These are phyloP conservation scores for Phytophthora lateralis DNA, from an alignment of 352 stramenopile species.

Conservation along the genomic window DNA sequence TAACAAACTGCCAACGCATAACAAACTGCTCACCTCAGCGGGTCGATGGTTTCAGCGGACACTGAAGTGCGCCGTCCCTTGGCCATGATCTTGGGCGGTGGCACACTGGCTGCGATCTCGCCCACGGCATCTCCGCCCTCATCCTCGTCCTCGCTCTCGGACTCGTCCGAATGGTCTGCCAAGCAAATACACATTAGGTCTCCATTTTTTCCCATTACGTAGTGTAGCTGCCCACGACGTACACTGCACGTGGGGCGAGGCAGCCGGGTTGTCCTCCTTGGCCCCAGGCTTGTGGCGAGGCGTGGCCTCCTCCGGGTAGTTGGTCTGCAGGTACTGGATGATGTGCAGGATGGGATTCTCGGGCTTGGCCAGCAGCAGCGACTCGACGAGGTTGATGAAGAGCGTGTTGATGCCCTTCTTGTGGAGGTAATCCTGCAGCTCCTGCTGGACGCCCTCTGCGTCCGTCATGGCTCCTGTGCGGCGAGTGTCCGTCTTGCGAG, in stretches of 20 bases:
- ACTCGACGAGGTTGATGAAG: constrained; percentile 93
- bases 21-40: constrained; percentile 49
- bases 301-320: constrained; percentile 85
- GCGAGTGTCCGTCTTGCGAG: constrained; percentile 6
- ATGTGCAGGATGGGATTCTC: constrained; percentile 91
- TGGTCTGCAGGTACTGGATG: constrained; percentile 89
- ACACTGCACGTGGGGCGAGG: constrained; percentile 36
- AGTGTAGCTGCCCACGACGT: constrained; percentile 8
- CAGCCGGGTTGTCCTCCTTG: constrained; percentile 61
- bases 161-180: constrained; percentile 85
- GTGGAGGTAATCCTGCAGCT: constrained; percentile 92
- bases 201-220: neutral
- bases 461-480: constrained; percentile 64
- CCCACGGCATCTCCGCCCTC: constrained; percentile 79
- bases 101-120: constrained; percentile 75
- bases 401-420: constrained; percentile 93
- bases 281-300: constrained; percentile 43
- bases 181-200: constrained; percentile 13
- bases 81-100: constrained; percentile 64
- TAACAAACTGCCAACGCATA: neutral
- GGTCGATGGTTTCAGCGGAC: constrained; percentile 88
- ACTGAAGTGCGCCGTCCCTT: constrained; percentile 90
- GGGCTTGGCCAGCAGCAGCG: constrained; percentile 87
- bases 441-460: constrained; percentile 88
- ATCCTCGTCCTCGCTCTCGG: constrained; percentile 87